phyloP scores from a whole-genome alignment of 2,329 filamentous ascomycete species.

The Fusarium pseudoanthophilum region DNA sequence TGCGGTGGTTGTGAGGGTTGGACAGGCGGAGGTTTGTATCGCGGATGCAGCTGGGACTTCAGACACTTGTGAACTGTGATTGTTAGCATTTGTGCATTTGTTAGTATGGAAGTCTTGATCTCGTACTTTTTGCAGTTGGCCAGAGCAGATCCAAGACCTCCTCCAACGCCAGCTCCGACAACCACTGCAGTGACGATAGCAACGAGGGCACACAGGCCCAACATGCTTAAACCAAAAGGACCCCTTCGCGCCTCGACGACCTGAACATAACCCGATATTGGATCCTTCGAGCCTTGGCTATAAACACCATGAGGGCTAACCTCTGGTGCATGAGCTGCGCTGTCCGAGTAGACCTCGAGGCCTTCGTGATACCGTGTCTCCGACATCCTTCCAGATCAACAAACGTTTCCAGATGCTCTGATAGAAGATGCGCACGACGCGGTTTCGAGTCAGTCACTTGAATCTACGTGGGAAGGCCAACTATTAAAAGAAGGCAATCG shows the following conservation, averaged over 20 bases:
- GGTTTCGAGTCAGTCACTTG: no score
- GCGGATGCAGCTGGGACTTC: not conserved
- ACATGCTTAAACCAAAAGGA: constrained; percentile 2
- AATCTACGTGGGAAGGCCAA: no score
- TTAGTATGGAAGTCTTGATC: not conserved
- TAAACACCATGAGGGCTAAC: not conserved
- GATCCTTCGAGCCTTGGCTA: not conserved
- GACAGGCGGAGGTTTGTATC: not conserved
- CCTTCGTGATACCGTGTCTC: not conserved
- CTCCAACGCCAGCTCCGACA: constrained; percentile 10
- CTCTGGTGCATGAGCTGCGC: constrained; percentile 9
- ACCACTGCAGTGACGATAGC: constrained; percentile 2
- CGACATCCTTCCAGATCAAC: not conserved
- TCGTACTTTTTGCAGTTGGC: constrained; percentile 7
- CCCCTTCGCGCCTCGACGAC: not conserved
- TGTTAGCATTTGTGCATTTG: not conserved
- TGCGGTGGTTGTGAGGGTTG: not conserved
- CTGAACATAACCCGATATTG: not conserved
- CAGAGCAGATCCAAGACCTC: constrained; percentile 26
- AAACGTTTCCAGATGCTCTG: fast-evolving
- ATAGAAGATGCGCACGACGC: not conserved
- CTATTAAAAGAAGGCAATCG: not conserved
- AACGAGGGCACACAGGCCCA: not conserved
- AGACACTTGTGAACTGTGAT: not conserved
- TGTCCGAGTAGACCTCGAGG: constrained; percentile 9